Evolutionary conservation across 1,139 yeast species (phyloP), one percentile per base, ranked within the genome.

Genomic region (Zygoascus sp.): DNA sequence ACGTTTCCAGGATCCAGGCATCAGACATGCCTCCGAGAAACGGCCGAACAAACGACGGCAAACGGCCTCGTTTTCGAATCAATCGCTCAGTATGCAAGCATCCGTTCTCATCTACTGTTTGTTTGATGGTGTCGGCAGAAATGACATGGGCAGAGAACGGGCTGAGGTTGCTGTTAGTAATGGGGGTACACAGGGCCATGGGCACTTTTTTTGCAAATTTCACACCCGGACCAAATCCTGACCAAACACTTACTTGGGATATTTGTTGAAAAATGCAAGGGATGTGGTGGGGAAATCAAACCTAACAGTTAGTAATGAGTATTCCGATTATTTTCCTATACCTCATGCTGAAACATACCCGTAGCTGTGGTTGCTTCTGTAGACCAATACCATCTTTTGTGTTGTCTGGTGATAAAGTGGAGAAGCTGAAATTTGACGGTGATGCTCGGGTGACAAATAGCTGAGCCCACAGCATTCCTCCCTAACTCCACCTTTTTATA

Each of bases 141-240:
- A 83, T 70, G 11, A 92, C 97, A 68, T 92, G 97, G n/a, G 79
- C 70, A 34, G 97, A 83, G 61, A 76, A 89, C 2, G 98, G 98
- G 43, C 43, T 47, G 25, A 23, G 10, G 21, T n/a, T n/a, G n/a
- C n/a, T n/a, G 38, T 38, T 37, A 38, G 46, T 32, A 16, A 16
- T 16, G 25, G 10, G 27, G 10, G 27, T 23, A 7, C 27, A 7
- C 27, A 7, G 27, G 7, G 27, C 9, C n/a, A n/a, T n/a, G n/a
- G n/a, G n/a, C n/a, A n/a, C n/a, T n/a, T 17, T 13, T 22, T 34
- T 10, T 22, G 28, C 7, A 37, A n/a, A n/a, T 9, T 9, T 16
- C 11, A 10, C 13, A n/a, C n/a, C 28, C 28, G 28, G 28, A 3
- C 28, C 25, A 22, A 25, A 25, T 10, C 6, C 5, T 32, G 27